These are phyloP conservation scores for Westerdykella sp. DNA, from an alignment of 2,329 filamentous ascomycete genomes.

Conservation along the genomic window DNA sequence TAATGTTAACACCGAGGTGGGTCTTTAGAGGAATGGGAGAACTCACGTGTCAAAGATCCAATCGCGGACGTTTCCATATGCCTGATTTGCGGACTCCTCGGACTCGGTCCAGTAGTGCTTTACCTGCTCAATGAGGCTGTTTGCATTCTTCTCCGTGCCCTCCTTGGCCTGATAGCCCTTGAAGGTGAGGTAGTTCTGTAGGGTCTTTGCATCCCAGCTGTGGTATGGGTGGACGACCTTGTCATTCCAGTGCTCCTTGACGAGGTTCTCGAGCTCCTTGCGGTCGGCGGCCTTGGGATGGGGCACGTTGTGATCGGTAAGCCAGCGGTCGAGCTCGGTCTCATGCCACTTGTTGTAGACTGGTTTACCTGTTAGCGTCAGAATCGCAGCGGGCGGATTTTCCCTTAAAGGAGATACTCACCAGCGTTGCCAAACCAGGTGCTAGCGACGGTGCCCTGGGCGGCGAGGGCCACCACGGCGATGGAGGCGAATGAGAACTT, in stretches of 20 bases:
- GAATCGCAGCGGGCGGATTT: background rate
- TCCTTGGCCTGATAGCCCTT: conserved; percentile 67
- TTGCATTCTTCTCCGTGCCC: conserved; percentile 60
- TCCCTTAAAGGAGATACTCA: conserved; percentile 45
- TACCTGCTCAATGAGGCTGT: conserved; percentile 62
- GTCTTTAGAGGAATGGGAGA: background rate
- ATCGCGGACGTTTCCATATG: conserved; percentile 67
- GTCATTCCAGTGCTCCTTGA: conserved; percentile 82
- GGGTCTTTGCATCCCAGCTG: conserved; percentile 65
- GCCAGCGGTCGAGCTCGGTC: conserved; percentile 94
- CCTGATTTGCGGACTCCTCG: conserved; percentile 66
- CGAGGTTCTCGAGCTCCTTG: conserved; percentile 87
- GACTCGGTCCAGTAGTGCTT: conserved; percentile 71
- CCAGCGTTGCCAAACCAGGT: conserved; percentile 83
- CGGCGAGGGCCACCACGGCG: conserved; percentile 65
- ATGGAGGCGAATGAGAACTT: conserved; percentile 64
- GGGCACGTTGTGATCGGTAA: conserved; percentile 84
- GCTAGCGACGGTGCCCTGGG: conserved; percentile 63
- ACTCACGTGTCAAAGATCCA: conserved; percentile 81
- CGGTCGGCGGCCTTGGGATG: conserved; percentile 87
- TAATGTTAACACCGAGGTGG: conserved; percentile 30
- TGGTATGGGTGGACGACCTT: conserved; percentile 70
- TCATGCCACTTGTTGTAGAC: conserved; percentile 99
- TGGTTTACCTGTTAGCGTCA: conserved; percentile 35
- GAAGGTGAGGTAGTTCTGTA: conserved; percentile 60